Evolutionary conservation across 2,329 filamentous ascomycete species (phyloP), one percentile per base, ranked within the genome.

Genomic region (Neurospora sp.): DNA sequence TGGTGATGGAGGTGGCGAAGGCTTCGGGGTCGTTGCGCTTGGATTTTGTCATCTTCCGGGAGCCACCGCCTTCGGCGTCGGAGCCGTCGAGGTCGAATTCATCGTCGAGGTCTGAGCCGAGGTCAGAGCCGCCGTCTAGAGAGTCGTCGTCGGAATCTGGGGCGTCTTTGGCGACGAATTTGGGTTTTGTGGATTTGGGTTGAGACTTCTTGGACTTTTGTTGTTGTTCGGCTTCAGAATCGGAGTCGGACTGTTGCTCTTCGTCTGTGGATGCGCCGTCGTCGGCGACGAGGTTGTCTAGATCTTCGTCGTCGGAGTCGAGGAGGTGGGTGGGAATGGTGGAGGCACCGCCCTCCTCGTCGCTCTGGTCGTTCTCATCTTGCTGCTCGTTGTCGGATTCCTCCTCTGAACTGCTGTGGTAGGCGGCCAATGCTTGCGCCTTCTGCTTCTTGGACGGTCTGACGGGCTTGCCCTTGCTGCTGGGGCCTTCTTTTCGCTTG

Each of bases 1-100:
- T 97, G 75, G 92, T 91, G 76, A 99, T 93, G 68, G 93, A 97
- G 1, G 91, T 97, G 33, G 95, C 93, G 80, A 99, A 98, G 68
- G 93, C 93, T 73, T 86, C 84, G 2, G 96, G 94, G 80, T 99
- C 95, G 81, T 97, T 97, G 78, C 94, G 91, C 82, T 98, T 98
- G 15, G 90, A 89, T 76, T 89, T 91, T 43, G 77, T 77, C 73
- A 81, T 81, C 66, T 75, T 78, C 13, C 73, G 66, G 68, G 28
- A 33, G 28, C 28, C 28, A 33, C 68, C 78, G 66, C 80, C 80
- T 68, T 80, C 79, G 46, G 81, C 81, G 23, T 83, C 81, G 13
- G 83, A 82, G 46, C 80, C 77, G 36, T 77, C 76, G 23, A 78
- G 72, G 52, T 75, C 71, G 19, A 76, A 75, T n/a, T 75, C 72